Base-by-base conservation (phyloP, 768 basidiomycete species). In the Plicaturopsis crispa region DNA sequence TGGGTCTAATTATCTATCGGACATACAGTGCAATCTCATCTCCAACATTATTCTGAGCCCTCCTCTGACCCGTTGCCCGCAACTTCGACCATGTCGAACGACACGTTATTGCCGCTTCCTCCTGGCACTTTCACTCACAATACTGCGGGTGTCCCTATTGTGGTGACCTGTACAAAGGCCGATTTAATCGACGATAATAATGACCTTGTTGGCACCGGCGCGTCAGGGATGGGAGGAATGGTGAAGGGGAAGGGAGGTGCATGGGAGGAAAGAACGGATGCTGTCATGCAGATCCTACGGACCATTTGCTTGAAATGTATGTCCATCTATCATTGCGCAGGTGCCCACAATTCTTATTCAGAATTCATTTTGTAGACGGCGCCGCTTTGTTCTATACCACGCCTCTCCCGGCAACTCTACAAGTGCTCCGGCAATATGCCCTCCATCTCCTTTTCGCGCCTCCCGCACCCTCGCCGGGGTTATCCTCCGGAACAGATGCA, bases 261-360 rank as follows among this genome's bases (percentile, higher is more conserved):
- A 50, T 90, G 87, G 87, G 96, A 99, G 59, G 96, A 99, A 59
- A 70, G 84, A 50, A 93, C 91, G 30, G 96, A 99, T 53, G 84
- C 85, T 28, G 69, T 97, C 4, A 94, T 96, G 81, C 94, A 98
- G 52, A 78, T 88, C n/a, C 69, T 99, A 36, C 74, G 96, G 26
- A 87, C 90, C 1, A 77, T 98, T 38, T 94, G 90, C 54, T 61
- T 97, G 36, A 88, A 89, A 8, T 28, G 8, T 28, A 8, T 28
- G 26, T 28, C 14, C 26, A 28, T 14, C 14, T 28, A 8, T 8
- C 10, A 14, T 28, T 28, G 8, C 10, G 26, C 14, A 8, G 26
- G 26, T 28, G 26, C 14, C 14, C 26, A n/a, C n/a, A 10, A 19
- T 31, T 16, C n/a, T 31, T 23, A 13, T 37, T 31, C 39, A 19